Conservation (phyloP, 2,329 filamentous ascomycete species). For the Diaporthe batatas region DNA sequence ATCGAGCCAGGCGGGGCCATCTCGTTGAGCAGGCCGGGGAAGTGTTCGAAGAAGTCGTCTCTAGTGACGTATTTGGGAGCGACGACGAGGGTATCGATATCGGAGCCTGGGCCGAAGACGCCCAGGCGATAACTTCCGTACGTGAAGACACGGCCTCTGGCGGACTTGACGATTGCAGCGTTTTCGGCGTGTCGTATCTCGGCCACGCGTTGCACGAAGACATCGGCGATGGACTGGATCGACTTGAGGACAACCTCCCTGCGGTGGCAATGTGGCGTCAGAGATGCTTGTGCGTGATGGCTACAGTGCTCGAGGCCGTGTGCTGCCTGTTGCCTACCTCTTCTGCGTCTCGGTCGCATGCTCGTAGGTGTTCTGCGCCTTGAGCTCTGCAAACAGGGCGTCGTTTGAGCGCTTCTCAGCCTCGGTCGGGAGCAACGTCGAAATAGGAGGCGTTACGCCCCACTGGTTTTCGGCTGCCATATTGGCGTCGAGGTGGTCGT, state of each 20-base stretch:
- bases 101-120: conserved; percentile 93
- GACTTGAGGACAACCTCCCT: conserved; percentile 81
- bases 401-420: conserved; percentile 83
- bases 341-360: conserved; percentile 84
- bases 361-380: conserved; percentile 93
- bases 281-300: neutral
- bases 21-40: conserved; percentile 82
- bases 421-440: conserved; percentile 79
- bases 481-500: conserved; percentile 36
- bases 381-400: conserved; percentile 85
- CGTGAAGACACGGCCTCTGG: conserved; percentile 93
- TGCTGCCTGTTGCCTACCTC: conserved; percentile 66
- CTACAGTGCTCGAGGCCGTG: neutral
- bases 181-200: conserved; percentile 78
- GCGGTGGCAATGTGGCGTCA: conserved; percentile 21
- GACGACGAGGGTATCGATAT: conserved; percentile 96
- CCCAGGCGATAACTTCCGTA: conserved; percentile 96
- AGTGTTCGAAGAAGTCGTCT: conserved; percentile 92
- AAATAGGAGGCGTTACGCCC: conserved; percentile 89
- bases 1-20: conserved; percentile 85
- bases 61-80: conserved; percentile 90
- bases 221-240: conserved; percentile 83
- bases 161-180: conserved; percentile 82
- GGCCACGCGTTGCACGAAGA: conserved; percentile 88
- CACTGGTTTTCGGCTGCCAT: conserved; percentile 51